Percentiles rank a stretch among this genome's conserved stretches.
These are phyloP conservation scores for Dothistroma pini DNA, from an alignment of 2,329 filamentous ascomycete species.

Conservation along the genomic window DNA sequence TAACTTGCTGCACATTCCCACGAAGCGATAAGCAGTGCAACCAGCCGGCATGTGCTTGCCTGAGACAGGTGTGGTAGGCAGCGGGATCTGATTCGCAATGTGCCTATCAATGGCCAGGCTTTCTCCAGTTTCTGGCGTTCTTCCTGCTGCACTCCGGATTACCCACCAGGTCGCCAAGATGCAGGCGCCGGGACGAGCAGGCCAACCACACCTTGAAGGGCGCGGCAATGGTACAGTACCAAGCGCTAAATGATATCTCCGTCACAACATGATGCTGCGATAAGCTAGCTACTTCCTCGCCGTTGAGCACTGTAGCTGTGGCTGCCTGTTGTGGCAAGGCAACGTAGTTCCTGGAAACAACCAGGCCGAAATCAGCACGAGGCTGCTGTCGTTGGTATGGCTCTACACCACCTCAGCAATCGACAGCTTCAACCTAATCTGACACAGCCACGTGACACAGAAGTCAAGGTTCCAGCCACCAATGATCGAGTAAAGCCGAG, in stretches of 20 bases:
- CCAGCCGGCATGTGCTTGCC: neutral
- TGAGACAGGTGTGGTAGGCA: slow-evolving; percentile 2
- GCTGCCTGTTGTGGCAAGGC: slow-evolving; percentile 5
- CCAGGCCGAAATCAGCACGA: neutral
- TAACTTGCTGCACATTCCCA: slow-evolving; percentile 4
- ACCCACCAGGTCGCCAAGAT: neutral
- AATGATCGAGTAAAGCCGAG: no score
- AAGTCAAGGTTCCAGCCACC: no score
- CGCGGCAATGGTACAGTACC: neutral
- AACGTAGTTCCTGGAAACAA: neutral
- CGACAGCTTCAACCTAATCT: no score
- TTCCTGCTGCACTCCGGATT: neutral
- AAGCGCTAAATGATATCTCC: neutral
- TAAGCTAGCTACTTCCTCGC: slow-evolving; percentile 1
- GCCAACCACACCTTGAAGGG: neutral
- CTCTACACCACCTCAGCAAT: no score
- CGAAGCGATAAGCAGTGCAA: slow-evolving; percentile 6
- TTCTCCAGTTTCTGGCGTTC: neutral
- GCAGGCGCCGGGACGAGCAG: neutral
- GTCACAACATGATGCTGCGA: neutral
- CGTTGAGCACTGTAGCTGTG: slow-evolving; percentile 5
- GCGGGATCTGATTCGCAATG: slow-evolving; percentile 2
- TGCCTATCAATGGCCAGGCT: slow-evolving; percentile 1
- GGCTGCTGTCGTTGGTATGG: neutral
- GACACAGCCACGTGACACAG: no score